Conservation (phyloP, 192 early-diverging fungal genomes). For the Podila epicladia region DNA sequence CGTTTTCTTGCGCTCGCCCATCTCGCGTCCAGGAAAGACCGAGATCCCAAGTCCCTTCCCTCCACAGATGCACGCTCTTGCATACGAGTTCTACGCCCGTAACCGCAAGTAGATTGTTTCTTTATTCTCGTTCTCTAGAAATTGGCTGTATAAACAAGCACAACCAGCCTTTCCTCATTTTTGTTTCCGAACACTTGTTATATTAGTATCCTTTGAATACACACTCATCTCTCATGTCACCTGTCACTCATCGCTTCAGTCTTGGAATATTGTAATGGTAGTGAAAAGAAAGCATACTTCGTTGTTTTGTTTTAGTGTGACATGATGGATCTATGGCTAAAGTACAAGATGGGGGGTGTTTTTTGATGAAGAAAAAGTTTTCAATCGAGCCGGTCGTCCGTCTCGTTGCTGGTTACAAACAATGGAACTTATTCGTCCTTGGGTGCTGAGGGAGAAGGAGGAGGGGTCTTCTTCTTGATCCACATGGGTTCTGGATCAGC, state of each 20-base stretch:
- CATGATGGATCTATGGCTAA: too few relatives aligned
- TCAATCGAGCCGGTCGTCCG: too few relatives aligned
- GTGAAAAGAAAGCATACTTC: too few relatives aligned
- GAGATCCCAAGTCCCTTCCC: conserved; percentile 97
- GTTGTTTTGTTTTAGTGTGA: too few relatives aligned
- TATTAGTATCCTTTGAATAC: too few relatives aligned
- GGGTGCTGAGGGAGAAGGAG: conserved; percentile 5
- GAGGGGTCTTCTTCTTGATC: conserved; percentile 47
- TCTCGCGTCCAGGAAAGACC: conserved; percentile 82
- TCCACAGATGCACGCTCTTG: conserved; percentile 89
- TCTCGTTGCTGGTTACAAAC: too few relatives aligned
- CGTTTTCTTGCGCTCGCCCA: conserved; percentile 88
- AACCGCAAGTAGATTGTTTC: conserved; percentile 45
- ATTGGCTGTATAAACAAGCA: background rate
- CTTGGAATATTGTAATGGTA: too few relatives aligned
- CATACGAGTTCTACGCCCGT: conserved; percentile 90
- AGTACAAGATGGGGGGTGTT: too few relatives aligned
- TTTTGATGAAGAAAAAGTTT: too few relatives aligned
- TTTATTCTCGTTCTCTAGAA: background rate
- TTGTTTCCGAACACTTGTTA: background rate
- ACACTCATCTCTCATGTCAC: too few relatives aligned
- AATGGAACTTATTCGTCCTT: background rate
- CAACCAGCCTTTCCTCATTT: background rate
- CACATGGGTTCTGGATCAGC: conserved; percentile 50
- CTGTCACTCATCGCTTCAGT: too few relatives aligned